A percentile compares a stretch with the other conserved stretches of the same genome.
Evolutionary conservation across 306 rosid genomes (phyloP).

Genomic region (Cicer judaicum): DNA sequence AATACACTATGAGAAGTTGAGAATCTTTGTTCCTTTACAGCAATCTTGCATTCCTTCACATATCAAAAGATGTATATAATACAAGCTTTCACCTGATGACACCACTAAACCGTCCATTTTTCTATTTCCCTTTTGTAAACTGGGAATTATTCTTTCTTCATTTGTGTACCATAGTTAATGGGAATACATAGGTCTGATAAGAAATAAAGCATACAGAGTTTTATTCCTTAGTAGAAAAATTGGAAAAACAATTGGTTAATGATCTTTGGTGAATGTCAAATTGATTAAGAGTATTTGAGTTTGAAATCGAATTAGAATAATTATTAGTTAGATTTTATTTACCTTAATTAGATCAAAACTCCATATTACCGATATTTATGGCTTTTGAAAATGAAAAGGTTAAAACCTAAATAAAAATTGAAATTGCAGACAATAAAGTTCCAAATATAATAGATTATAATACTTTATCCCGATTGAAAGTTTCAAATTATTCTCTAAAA

Average conservation of each 20-base stretch:
- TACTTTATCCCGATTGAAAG: neutral
- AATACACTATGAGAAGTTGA: neutral
- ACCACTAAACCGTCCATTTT: slow-evolving; percentile 24
- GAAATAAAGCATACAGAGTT: slow-evolving; percentile 32
- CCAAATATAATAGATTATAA: neutral
- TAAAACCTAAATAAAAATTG: neutral
- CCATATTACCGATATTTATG: rapidly evolving
- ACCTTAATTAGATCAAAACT: neutral
- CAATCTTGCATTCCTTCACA: slow-evolving; percentile 29
- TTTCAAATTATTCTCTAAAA: slow-evolving; percentile 35
- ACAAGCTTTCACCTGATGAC: slow-evolving; percentile 33
- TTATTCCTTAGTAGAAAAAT: slow-evolving; percentile 38
- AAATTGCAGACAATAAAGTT: neutral
- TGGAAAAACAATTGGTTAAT: slow-evolving; percentile 5
- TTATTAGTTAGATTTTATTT: neutral
- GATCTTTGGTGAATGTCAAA: neutral
- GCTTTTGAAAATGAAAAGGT: neutral
- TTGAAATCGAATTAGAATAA: neutral
- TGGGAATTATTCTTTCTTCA: slow-evolving; percentile 40
- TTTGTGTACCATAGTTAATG: slow-evolving; percentile 11
- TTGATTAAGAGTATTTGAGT: neutral
- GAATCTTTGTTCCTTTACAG: slow-evolving; percentile 34
- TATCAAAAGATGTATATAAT: slow-evolving; percentile 17
- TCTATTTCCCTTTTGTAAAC: neutral
- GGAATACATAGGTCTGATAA: slow-evolving; percentile 31